These are phyloP conservation scores for Kwoniella bestiolae DNA, from an alignment of 768 basidiomycete species.

Conservation along the genomic window DNA sequence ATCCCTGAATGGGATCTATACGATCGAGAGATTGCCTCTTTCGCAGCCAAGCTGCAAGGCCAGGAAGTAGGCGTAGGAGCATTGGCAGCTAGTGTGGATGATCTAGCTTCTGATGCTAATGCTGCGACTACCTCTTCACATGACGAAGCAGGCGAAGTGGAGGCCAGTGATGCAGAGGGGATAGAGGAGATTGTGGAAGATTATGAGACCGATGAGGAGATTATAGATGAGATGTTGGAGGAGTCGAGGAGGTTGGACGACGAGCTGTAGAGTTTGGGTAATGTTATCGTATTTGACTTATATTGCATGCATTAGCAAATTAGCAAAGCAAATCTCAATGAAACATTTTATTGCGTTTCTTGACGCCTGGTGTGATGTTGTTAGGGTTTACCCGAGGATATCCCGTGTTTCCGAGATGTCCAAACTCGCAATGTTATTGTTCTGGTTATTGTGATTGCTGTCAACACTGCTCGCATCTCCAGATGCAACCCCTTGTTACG, in stretches of 20 bases:
- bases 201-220: conserved; percentile 4
- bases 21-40: conserved; percentile 83
- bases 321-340: neutral
- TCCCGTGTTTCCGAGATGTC: neutral
- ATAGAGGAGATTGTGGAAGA: conserved; percentile 3
- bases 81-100: conserved; percentile 47
- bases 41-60: conserved; percentile 64
- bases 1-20: conserved; percentile 98
- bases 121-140: neutral
- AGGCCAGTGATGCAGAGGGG: neutral
- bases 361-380: neutral
- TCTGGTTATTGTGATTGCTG: neutral
- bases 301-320: conserved; percentile 2
- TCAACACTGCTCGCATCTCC: too few species aligned
- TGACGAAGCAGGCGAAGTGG: neutral
- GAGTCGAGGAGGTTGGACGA: conserved; percentile 14
- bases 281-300: neutral
- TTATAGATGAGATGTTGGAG: conserved; percentile 15
- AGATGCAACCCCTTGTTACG: too few species aligned
- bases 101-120: conserved; percentile 28
- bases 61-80: conserved; percentile 24
- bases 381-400: neutral
- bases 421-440: neutral
- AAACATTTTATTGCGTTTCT: too few species aligned
- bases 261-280: conserved; percentile 14